Base-by-base conservation (phyloP, 768 basidiomycete genomes). In the Boletus subparvulus region DNA sequence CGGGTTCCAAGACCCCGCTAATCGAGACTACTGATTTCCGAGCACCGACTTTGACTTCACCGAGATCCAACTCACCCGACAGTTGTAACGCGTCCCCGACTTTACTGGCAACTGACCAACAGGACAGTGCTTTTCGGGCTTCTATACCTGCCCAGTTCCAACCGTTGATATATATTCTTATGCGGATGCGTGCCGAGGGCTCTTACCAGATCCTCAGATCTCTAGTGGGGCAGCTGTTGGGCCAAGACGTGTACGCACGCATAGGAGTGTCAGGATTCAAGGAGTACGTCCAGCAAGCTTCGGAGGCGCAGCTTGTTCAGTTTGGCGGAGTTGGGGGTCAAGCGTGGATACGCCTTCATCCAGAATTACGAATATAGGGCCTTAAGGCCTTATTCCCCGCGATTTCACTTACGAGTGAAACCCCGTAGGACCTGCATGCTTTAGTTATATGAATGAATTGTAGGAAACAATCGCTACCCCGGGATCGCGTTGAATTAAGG, bases 211-310 rank as follows among this genome's bases (percentile, higher is more conserved):
- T 73, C 19, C 66, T 74, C 10, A 75, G 80, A 54, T 77, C 77
- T 26, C n/a, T 45, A 1, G 54, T 83, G 11, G 77, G 73, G 11
- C 37, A 65, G 28, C 61, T 66, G 32, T 58, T 84, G 12, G 35
- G 68, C 64, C 49, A 62, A 58, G 32, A 41, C 2, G 65, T 75
- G 3, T 82, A 80, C 50, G 61, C 65, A 62, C 64, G 64, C 35
- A 79, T 77, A 11, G 77, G 78, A 2, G 77, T 75, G 6, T 30
- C 71, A 7, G 74, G 64, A 26, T 80, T 82, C 58, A 67, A 67
- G 17, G 73, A 77, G 41, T 83, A 82, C 58, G 50, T 71, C 13
- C 60, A 57, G 10, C 56, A 74, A 52, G 82, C 82, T 13, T 67
- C 69, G 39, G 65, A 74, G 54, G 67, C 60, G 14, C 74, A 71